Base-by-base conservation (phyloP, 2,329 filamentous ascomycete genomes). In the Colletotrichum cordylinicola region DNA sequence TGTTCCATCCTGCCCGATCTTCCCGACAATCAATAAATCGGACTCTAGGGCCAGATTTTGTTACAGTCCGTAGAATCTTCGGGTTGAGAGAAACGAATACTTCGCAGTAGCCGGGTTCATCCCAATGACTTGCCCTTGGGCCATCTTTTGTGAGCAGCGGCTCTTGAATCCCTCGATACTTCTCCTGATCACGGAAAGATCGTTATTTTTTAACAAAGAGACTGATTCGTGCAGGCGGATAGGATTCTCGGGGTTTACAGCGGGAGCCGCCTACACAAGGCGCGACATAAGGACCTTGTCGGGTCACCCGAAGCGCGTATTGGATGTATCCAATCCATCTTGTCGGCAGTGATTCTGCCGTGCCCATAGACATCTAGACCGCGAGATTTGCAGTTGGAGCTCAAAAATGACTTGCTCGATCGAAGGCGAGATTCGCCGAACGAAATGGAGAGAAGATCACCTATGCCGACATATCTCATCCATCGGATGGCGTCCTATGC, bases 11-110 rank as follows among this genome's bases (percentile, higher is more conserved):
- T n/a, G n/a, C n/a, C n/a, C n/a, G n/a, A n/a, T n/a, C 1, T n/a
- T 48, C 3, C 12, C 1, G 2, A n/a, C 43, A 4, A 13, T n/a
- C 10, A 21, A 12, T 1, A 48, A 4, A 21, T 0, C 21, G 10
- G 10, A 13, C 3, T 7, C 43, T 48, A 13, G 12, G n/a, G n/a
- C 13, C 43, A 13, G 10, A 48, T 48, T 21, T 48, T 10, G 6
- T 21, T 13, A 6, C 9, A 13, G 6, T 2, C n/a, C 43, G 43
- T 21, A 52, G n/a, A 6, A 21, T 13, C 43, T 21, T 13, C 43
- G 0, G 4, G n/a, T 1, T 4, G 43, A 4, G n/a, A 21, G 10
- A 52, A 21, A 21, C 43, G 10, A 6, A 52, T 8, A 4, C 4
- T 52, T 52, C 10, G 43, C 43, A 52, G 43, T 6, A n/a, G n/a